A percentile compares a stretch with the other conserved stretches of the same genome.
phyloP scores from a whole-genome alignment of 805 yeast genomes.

The Groenewaldozyma tartarivorans region DNA sequence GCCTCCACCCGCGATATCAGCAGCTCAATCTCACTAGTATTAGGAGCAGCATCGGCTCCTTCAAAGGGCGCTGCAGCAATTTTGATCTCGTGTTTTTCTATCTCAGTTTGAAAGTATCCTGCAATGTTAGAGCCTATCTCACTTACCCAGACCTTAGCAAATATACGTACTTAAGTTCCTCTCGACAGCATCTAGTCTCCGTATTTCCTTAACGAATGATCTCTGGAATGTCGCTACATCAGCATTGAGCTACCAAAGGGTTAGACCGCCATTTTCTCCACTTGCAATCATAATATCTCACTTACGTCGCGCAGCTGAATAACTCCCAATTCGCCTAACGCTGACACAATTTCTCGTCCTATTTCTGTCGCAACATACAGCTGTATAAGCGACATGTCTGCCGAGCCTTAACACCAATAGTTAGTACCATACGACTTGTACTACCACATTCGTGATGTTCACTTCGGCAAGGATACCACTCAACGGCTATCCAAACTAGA shows the following conservation, averaged over 20 bases:
- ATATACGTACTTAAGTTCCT: conserved; percentile 50
- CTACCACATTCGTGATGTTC: no score
- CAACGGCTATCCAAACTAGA: background rate
- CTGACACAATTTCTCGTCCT: conserved; percentile 72
- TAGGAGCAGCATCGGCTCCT: conserved; percentile 27
- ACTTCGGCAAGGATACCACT: no score
- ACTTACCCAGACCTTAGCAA: background rate
- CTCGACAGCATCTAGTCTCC: conserved; percentile 72
- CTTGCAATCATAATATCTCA: background rate
- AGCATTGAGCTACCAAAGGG: conserved; percentile 42
- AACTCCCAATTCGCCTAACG: conserved; percentile 72
- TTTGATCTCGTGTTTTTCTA: conserved; percentile 21
- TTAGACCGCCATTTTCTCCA: background rate
- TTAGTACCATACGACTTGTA: no score
- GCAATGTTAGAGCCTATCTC: no score
- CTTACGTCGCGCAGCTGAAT: conserved; percentile 72
- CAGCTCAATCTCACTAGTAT: conserved; percentile 60
- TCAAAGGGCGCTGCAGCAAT: conserved; percentile 27
- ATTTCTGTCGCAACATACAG: conserved; percentile 83
- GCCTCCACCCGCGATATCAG: conserved; percentile 50
- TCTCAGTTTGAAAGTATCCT: conserved; percentile 22
- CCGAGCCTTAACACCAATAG: conserved; percentile 74
- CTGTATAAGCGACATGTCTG: conserved; percentile 94
- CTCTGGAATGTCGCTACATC: conserved; percentile 77
- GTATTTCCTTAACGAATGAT: conserved; percentile 75